Percentiles rank a stretch among this genome's conserved stretches.
Evolutionary conservation across 73 alveolate species (phyloP).

Genomic region (Paramecium primaurelia): DNA sequence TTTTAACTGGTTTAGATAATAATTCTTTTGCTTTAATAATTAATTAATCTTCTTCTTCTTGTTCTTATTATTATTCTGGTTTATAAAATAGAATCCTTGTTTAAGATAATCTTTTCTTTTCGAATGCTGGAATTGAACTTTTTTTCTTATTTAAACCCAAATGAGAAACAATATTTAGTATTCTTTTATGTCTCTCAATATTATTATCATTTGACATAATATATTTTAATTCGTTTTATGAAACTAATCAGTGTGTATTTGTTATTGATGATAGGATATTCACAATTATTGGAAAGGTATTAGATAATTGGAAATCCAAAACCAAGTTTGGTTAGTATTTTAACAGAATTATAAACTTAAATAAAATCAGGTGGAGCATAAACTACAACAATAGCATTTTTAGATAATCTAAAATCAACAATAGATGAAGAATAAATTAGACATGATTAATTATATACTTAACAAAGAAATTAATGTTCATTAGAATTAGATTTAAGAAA

Average conservation of each 20-base stretch:
- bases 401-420: conserved; percentile 26
- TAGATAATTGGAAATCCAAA: conserved; percentile 32
- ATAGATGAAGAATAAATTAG: conserved; percentile 47
- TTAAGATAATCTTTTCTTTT: neutral
- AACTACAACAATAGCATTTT: conserved; percentile 26
- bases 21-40: neutral
- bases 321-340: neutral
- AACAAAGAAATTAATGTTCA: conserved; percentile 23
- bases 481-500: conserved; percentile 35
- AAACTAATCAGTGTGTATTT: neutral
- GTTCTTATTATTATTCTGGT: neutral
- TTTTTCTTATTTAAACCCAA: neutral
- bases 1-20: neutral
- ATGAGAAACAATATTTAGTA: conserved; percentile 9
- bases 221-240: conserved; percentile 8
- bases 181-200: conserved; percentile 36
- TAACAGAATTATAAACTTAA: conserved; percentile 21
- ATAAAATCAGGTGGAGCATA: conserved; percentile 24
- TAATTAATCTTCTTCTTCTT: neutral
- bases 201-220: neutral
- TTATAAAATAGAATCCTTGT: neutral
- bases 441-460: conserved; percentile 25
- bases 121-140: neutral
- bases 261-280: neutral
- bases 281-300: neutral